Evolutionary conservation across 139 green algal genomes (phyloP), one percentile per base, ranked within the genome.

Genomic region (Tetradesmus obliquus): DNA sequence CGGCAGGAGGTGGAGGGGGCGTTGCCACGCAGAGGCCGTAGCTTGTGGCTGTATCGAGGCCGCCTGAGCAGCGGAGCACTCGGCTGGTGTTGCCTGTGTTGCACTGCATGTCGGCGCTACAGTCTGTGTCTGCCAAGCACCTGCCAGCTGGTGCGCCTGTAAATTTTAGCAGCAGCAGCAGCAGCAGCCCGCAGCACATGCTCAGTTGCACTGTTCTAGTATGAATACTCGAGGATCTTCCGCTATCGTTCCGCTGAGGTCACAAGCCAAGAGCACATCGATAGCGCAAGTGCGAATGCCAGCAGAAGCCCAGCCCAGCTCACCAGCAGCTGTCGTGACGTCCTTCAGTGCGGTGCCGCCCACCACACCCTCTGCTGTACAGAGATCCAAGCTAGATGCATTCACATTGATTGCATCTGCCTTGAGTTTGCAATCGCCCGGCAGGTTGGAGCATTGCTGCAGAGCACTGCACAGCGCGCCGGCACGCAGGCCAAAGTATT

Each of bases 61-160:
- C 84, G 8, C 17, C 57, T 55, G 57, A 15, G 32, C 84, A 88
- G n/a, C 53, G 45, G 6, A 55, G 54, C 20, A 79, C 55, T 54
- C 17, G 20, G n/a, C 58, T 88, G 15, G 57, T 57, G 57, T 88
- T 79, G 57, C 4, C 12, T 19, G 20, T 79, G 84, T 79, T 57
- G 45, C 84, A 88, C 24, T 88, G 84, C 10, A 45, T 57, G n/a
- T 60, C 84, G 24, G 84, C 8, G 54, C 84, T 55, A 58, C 84
- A 88, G 84, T 88, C 84, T 24, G 84, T 24, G 60, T 88, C 57
- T 13, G 9, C 17, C 7, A 88, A 24, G 45, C 84, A 88, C n/a
- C 66, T 76, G 66, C 66, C 66, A 24, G 66, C 66, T 76, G 66
- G 66, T 24, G 66, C 66, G n/a, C 17, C 66, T 76, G n/a, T 19